Percentiles rank a stretch among this genome's conserved stretches.
Conservation (phyloP, 495 filamentous ascomycete genomes). For the Talaromyces liani region DNA sequence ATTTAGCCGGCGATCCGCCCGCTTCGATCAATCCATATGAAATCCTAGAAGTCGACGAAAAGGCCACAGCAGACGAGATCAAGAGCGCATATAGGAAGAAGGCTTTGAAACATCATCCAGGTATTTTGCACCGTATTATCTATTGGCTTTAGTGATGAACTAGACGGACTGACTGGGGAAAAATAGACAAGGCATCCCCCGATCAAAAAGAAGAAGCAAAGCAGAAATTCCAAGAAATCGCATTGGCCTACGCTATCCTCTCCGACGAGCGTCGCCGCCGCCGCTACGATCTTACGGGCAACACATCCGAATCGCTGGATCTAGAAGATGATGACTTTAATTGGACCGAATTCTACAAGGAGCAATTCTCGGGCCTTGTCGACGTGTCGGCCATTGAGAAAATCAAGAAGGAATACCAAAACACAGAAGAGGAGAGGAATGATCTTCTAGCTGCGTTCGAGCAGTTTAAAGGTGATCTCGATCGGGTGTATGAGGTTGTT, state of each 20-base stretch:
- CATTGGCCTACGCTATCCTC: conserved; percentile 88
- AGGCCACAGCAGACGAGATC: conserved; percentile 70
- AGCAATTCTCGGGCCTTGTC: conserved; percentile 68
- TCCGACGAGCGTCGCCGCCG: conserved; percentile 69
- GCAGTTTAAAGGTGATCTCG: conserved; percentile 62
- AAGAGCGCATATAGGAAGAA: conserved; percentile 94
- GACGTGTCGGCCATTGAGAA: conserved; percentile 60
- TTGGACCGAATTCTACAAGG: conserved; percentile 82
- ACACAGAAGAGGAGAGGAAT: conserved; percentile 72
- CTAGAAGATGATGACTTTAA: conserved; percentile 70
- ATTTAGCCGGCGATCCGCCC: conserved; percentile 34
- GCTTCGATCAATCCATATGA: conserved; percentile 77
- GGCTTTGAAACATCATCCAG: conserved; percentile 83
- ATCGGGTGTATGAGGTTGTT: conserved; percentile 66
- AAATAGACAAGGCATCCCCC: conserved; percentile 62
- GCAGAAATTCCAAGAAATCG: conserved; percentile 76
- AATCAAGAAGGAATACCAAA: conserved; percentile 71
- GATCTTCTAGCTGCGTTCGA: conserved; percentile 73
- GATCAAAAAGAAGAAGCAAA: conserved; percentile 62
- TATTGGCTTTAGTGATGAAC: too few relatives aligned
- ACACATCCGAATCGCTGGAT: conserved; percentile 69
- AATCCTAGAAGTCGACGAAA: conserved; percentile 63
- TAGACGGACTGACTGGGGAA: not conserved
- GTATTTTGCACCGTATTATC: conserved; percentile 34
- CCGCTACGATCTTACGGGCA: conserved; percentile 84